Conservation (phyloP, 768 basidiomycete genomes). For the Cyclocybe cylindracea region DNA sequence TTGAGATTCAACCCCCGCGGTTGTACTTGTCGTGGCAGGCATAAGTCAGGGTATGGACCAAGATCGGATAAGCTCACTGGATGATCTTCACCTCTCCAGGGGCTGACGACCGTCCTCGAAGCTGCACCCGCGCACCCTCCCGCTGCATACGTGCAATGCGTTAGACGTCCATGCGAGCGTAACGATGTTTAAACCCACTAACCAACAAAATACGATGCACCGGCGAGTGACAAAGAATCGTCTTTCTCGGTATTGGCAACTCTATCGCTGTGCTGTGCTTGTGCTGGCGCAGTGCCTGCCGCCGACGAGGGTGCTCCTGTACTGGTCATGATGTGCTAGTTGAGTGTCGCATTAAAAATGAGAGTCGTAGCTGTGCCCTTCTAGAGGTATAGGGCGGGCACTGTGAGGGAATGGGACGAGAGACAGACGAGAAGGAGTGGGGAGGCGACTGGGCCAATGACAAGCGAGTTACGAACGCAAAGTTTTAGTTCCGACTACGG, state of each 20-base stretch:
- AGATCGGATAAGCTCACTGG: neutral
- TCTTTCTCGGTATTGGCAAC: conserved; percentile 2
- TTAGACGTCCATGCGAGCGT: no score
- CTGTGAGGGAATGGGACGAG: neutral
- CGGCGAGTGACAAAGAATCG: conserved; percentile 20
- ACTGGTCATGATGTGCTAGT: conserved; percentile 17
- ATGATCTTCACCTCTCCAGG: no score
- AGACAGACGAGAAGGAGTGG: neutral
- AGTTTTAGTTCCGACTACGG: conserved; percentile 16
- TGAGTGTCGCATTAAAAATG: conserved; percentile 17
- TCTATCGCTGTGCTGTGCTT: neutral
- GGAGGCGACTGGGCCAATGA: conserved; percentile 10
- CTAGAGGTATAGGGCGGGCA: neutral
- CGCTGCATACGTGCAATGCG: no score
- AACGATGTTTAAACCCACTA: no score
- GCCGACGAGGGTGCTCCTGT: conserved; percentile 11
- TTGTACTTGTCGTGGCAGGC: conserved; percentile 67
- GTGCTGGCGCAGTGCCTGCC: conserved; percentile 8
- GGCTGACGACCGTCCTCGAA: no score
- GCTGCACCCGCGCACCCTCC: no score
- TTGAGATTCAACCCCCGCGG: conserved; percentile 57
- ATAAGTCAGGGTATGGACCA: conserved; percentile 1
- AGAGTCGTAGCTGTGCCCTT: conserved; percentile 3
- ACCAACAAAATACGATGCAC: conserved; percentile 26
- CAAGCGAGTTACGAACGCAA: neutral